A percentile compares a stretch with the other conserved stretches of the same genome.
These are phyloP conservation scores for Trichoderma gracile DNA, from an alignment of 2,329 filamentous ascomycete genomes.

Conservation along the genomic window DNA sequence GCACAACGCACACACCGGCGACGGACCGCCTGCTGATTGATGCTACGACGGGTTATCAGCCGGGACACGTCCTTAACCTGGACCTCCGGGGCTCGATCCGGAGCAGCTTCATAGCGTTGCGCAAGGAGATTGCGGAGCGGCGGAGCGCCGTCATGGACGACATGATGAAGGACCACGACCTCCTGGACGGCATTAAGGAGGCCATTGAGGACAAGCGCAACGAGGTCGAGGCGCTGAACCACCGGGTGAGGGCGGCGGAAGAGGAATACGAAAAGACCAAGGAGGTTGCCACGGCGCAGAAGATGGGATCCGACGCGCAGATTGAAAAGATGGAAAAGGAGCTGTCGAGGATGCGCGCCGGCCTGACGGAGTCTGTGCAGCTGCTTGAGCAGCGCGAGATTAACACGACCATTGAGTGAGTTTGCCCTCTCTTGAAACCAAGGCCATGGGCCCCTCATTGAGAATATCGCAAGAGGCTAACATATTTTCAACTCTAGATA, in stretches of 20 bases:
- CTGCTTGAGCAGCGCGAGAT: slow-evolving; percentile 93
- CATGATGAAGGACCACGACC: slow-evolving; percentile 92
- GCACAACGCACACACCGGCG: slow-evolving; percentile 39
- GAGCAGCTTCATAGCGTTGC: slow-evolving; percentile 71
- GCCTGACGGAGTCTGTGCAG: slow-evolving; percentile 82
- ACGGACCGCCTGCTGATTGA: slow-evolving; percentile 81
- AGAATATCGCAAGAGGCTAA: background rate
- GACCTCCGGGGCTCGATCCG: slow-evolving; percentile 85
- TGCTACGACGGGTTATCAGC: slow-evolving; percentile 81
- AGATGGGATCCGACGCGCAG: slow-evolving; percentile 84
- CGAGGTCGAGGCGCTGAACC: slow-evolving; percentile 89
- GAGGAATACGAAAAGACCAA: slow-evolving; percentile 94
- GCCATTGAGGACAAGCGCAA: slow-evolving; percentile 93
- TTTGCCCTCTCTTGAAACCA: slow-evolving; percentile 28
- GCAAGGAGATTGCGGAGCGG: slow-evolving; percentile 91
- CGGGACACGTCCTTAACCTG: slow-evolving; percentile 82
- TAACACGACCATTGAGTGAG: slow-evolving; percentile 92
- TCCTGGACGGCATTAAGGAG: slow-evolving; percentile 92
- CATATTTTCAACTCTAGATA: slow-evolving; percentile 57
- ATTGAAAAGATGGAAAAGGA: slow-evolving; percentile 99
- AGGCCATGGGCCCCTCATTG: background rate
- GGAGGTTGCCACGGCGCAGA: slow-evolving; percentile 81
- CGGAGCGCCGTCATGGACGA: slow-evolving; percentile 79
- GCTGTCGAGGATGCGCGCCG: slow-evolving; percentile 85
- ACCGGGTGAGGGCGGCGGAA: slow-evolving; percentile 82